Percentiles rank a stretch among this genome's conserved stretches.
Conservation (phyloP, 208 protist species). For the Trypanosoma conorhini region DNA sequence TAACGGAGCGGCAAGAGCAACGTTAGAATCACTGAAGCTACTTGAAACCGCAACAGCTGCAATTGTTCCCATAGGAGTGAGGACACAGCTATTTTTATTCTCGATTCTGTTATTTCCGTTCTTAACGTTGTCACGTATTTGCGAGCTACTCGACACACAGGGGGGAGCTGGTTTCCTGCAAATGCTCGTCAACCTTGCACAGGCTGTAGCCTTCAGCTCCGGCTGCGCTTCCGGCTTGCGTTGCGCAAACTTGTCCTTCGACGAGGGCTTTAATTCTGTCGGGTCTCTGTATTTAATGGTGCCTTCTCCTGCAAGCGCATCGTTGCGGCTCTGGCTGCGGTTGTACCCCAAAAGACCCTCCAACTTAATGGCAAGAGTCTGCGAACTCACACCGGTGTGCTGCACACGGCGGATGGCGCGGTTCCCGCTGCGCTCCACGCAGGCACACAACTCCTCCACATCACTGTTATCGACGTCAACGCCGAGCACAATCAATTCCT, state of each 20-base stretch:
- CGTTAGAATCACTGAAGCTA: background rate
- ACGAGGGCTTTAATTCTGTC: background rate
- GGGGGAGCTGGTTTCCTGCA: too few relatives aligned
- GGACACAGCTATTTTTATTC: background rate
- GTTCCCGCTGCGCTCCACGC: conserved; percentile 63
- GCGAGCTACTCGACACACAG: too few relatives aligned
- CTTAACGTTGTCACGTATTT: background rate
- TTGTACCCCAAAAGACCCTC: conserved; percentile 59
- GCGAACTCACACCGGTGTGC: conserved; percentile 46
- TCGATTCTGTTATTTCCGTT: background rate
- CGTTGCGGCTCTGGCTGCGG: conserved; percentile 13
- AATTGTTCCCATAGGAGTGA: background rate
- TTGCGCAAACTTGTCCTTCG: background rate
- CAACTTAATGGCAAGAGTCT: conserved; percentile 64
- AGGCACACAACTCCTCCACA: conserved; percentile 68
- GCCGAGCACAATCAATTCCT: conserved; percentile 50
- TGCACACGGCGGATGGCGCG: conserved; percentile 42
- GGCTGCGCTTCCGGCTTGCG: background rate
- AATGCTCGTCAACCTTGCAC: background rate
- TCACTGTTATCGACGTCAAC: conserved; percentile 61
- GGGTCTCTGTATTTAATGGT: background rate
- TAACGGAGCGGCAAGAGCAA: background rate
- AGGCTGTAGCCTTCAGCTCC: background rate
- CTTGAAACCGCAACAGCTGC: background rate
- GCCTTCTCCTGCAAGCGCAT: background rate